phyloP scores from a whole-genome alignment of 768 basidiomycete species.

The Amyloporia xantha region DNA sequence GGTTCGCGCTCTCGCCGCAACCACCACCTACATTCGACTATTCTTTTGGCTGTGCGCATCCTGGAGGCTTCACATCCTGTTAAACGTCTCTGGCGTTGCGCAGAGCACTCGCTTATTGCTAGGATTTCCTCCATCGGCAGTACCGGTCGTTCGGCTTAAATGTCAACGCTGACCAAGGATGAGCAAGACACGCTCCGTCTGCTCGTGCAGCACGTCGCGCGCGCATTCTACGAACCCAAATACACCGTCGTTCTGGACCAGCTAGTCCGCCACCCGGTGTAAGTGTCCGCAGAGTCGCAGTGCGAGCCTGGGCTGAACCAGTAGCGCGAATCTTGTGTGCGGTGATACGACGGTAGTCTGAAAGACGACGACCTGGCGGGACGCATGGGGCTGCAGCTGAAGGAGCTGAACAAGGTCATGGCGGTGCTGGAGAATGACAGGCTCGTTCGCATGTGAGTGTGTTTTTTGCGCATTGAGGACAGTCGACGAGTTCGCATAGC shows the following conservation, averaged over 20 bases:
- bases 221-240: conserved; percentile 92
- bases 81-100: neutral
- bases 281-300: conserved; percentile 39
- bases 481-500: conserved; percentile 31
- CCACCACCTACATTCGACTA: neutral
- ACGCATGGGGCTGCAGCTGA: conserved; percentile 81
- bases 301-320: conserved; percentile 2
- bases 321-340: neutral
- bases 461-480: neutral
- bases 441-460: conserved; percentile 67
- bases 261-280: conserved; percentile 90
- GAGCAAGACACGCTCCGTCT: conserved; percentile 77
- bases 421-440: conserved; percentile 74
- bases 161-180: conserved; percentile 48
- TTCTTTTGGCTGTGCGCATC: neutral
- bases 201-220: conserved; percentile 88
- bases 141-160: conserved; percentile 13
- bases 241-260: conserved; percentile 91
- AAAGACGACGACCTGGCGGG: conserved; percentile 94
- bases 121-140: neutral
- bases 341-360: conserved; percentile 44
- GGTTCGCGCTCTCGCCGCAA: neutral
- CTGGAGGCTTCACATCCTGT: neutral
- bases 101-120: neutral
- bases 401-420: conserved; percentile 86